Evolutionary conservation across 176 grass and related monocot genomes (phyloP), one percentile per base, ranked within the genome.

Genomic region (Aegilops bicornis): DNA sequence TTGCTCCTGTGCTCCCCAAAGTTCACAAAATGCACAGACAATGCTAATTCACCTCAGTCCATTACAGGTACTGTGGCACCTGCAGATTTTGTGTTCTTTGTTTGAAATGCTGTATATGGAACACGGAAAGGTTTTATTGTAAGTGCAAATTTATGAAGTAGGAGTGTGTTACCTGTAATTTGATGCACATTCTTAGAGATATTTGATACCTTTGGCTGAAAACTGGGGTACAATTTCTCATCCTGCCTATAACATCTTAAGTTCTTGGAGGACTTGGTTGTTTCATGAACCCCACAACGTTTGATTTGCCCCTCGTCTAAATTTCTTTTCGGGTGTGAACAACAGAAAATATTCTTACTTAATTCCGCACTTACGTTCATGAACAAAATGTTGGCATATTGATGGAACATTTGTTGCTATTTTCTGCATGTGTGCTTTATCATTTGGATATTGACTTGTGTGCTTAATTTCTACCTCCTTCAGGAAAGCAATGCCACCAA

Each of bases 1-100:
- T 39, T 77, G 25, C 63, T 88, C 89, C 43, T 84, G 58, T 72
- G 32, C 30, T 75, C 29, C 78, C 42, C 82, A 75, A 58, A 85
- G 45, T 72, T 86, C 86, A 87, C 62, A 81, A 77, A 74, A 78
- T 73, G 69, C 77, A 80, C 81, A 88, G 24, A 69, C 77, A 33
- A 12, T 86, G 80, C 71, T 58, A 70, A 13, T 91, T 78, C 64
- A 70, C 89, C 82, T 92, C 64, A 91, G 87, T 89, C 82, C 85
- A 16, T 69, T 92, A 64, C 92, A 94, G 92, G 92, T 94, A 83
- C 1, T 19, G 19, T 63, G 33, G 9, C 31, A 56, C 7, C 68
- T 84, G 22, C 72, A 81, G 59, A 81, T 48, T 15, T 62, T 5
- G 20, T 24, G 16, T 29, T 78, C 81, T 60, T 87, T 40, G 60